These are phyloP conservation scores for Cladosporium sp. DNA, from an alignment of 2,329 filamentous ascomycete species.

Conservation along the genomic window DNA sequence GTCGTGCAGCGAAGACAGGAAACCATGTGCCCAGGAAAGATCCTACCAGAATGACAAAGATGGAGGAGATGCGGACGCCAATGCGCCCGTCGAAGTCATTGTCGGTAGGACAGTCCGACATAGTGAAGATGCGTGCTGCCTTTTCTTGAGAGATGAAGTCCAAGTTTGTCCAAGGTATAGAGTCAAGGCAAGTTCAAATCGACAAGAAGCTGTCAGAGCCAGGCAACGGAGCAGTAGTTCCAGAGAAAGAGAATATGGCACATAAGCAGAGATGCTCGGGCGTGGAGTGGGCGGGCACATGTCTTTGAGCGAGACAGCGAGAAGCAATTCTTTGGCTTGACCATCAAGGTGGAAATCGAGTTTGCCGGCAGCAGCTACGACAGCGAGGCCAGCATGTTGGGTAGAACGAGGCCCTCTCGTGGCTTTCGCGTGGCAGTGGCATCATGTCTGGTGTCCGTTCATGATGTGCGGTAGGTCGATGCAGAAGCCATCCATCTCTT, in stretches of 20 bases:
- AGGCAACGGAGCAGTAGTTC: neutral
- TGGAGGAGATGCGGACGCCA: conserved; percentile 73
- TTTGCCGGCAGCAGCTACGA: neutral
- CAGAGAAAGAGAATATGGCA: too few species aligned
- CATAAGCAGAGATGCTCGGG: neutral
- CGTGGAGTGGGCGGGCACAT: neutral
- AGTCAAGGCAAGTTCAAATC: neutral
- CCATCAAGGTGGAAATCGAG: conserved; percentile 7
- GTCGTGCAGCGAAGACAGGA: conserved; percentile 65
- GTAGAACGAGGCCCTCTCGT: too few species aligned
- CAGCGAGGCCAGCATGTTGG: too few species aligned
- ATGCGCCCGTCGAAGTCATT: conserved; percentile 66
- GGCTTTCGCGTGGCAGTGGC: too few species aligned
- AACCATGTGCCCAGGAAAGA: conserved; percentile 64
- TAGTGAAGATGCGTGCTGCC: neutral
- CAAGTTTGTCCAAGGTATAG: neutral
- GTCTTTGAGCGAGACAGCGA: neutral
- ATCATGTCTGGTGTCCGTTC: too few species aligned
- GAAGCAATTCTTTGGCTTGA: conserved; percentile 8
- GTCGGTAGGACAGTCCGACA: conserved; percentile 51
- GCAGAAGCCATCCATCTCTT: too few species aligned
- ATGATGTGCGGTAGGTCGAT: too few species aligned
- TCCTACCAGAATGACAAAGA: conserved; percentile 81
- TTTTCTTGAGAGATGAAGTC: too few species aligned
- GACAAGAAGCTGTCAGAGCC: neutral